Percentiles rank a stretch among this genome's conserved stretches.
Evolutionary conservation across 345 rosid genomes (phyloP).

Genomic region (Eutrema yunnanense): DNA sequence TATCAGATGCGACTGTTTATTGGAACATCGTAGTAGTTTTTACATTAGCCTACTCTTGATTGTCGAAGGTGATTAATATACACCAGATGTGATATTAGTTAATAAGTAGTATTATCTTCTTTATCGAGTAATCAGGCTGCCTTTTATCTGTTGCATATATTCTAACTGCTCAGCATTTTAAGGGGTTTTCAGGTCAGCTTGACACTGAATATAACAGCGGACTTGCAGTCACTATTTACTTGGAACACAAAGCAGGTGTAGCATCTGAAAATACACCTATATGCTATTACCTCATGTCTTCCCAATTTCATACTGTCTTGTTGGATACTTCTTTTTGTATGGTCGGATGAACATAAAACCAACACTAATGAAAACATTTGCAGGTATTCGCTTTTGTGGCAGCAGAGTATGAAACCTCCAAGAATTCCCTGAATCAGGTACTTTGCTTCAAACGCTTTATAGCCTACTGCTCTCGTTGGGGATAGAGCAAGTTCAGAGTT

Average conservation of each 20-base stretch:
- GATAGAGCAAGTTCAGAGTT: neutral
- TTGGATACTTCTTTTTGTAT: neutral
- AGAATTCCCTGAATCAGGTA: constrained; percentile 86
- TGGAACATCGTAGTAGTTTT: neutral
- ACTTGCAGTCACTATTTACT: constrained; percentile 77
- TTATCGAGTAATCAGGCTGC: no score
- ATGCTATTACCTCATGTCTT: neutral
- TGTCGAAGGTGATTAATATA: neutral
- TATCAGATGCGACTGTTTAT: neutral
- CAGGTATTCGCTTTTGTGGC: constrained; percentile 88
- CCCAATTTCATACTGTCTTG: neutral
- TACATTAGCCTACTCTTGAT: neutral
- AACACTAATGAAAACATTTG: neutral
- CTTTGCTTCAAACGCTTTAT: neutral
- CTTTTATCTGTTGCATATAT: neutral
- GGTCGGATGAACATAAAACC: neutral
- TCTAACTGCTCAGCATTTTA: neutral
- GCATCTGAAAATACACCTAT: neutral
- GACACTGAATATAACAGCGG: constrained; percentile 83
- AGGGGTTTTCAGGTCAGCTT: constrained; percentile 72
- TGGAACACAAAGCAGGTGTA: constrained; percentile 98
- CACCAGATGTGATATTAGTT: neutral
- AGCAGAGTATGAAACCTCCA: constrained; percentile 79
- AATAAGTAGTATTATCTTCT: neutral
- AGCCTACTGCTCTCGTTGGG: neutral